phyloP scores from a whole-genome alignment of 345 rosid genomes.

The Garcia nutans region DNA sequence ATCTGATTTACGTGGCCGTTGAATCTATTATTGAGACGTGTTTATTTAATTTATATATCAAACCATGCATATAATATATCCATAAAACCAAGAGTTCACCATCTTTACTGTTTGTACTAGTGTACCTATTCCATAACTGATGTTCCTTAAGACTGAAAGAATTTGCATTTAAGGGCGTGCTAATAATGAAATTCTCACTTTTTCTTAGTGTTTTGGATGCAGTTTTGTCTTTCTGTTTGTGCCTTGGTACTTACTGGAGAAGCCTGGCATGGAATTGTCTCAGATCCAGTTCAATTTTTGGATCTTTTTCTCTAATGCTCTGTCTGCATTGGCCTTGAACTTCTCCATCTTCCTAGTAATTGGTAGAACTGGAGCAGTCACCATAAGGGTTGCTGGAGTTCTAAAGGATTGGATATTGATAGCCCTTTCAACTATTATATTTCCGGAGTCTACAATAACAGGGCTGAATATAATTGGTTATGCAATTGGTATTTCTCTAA shows the following conservation, averaged over 20 bases:
- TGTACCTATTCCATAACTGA: too few relatives aligned
- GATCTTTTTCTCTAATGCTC: slow-evolving; percentile 96
- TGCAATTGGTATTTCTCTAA: slow-evolving; percentile 65
- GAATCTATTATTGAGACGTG: neutral
- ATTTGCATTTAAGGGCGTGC: neutral
- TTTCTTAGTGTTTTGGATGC: slow-evolving; percentile 31
- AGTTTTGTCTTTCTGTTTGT: slow-evolving; percentile 87
- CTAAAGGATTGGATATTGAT: slow-evolving; percentile 96
- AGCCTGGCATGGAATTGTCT: slow-evolving; percentile 71
- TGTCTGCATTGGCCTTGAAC: slow-evolving; percentile 87
- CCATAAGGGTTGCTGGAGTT: slow-evolving; percentile 93
- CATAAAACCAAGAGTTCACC: too few relatives aligned
- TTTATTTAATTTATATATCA: neutral
- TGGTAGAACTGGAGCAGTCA: slow-evolving; percentile 95
- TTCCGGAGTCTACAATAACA: slow-evolving; percentile 89
- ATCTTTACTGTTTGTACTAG: too few relatives aligned
- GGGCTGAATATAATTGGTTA: slow-evolving; percentile 91
- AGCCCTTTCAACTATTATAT: slow-evolving; percentile 88
- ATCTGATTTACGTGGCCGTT: neutral
- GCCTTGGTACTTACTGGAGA: slow-evolving; percentile 92
- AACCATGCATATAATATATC: too few relatives aligned
- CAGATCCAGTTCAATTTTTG: slow-evolving; percentile 93
- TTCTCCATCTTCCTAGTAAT: slow-evolving; percentile 89
- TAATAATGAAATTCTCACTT: slow-evolving; percentile 16
- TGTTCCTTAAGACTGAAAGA: neutral